Percentiles rank a stretch among this genome's conserved stretches.
phyloP scores from a whole-genome alignment of 192 early-diverging fungal genomes.

The Coemansia sp. region DNA sequence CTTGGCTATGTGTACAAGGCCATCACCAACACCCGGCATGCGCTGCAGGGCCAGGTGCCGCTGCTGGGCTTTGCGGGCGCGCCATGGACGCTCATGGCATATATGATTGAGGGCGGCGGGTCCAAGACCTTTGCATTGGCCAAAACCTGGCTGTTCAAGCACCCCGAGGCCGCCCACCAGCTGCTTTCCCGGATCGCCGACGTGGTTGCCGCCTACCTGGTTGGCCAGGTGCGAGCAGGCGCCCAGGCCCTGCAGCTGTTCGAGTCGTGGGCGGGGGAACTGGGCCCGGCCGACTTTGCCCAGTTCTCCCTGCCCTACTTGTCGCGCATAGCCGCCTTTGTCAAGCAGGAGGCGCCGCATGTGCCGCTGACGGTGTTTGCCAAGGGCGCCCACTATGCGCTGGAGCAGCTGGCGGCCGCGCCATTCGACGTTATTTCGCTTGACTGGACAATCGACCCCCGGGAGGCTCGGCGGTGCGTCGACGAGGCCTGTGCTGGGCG shows the following conservation, averaged over 20 bases:
- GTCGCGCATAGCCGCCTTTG: conserved; percentile 70
- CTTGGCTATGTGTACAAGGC: conserved; percentile 92
- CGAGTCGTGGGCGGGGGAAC: conserved; percentile 95
- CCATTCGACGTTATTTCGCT: conserved; percentile 85
- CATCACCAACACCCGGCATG: conserved; percentile 86
- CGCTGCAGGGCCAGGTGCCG: conserved; percentile 81
- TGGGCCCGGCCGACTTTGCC: conserved; percentile 76
- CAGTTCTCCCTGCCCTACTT: conserved; percentile 90
- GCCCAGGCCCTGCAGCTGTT: conserved; percentile 98
- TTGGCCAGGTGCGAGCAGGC: conserved; percentile 93
- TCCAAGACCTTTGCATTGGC: conserved; percentile 87
- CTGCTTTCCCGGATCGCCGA: conserved; percentile 81
- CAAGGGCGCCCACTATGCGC: conserved; percentile 85
- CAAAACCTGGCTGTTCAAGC: conserved; percentile 85
- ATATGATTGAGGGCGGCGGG: conserved; percentile 98
- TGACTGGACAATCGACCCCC: conserved; percentile 87
- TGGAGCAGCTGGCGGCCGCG: conserved; percentile 64
- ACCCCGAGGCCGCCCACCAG: conserved; percentile 70
- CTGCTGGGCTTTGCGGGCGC: conserved; percentile 95
- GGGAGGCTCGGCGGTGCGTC: conserved; percentile 22
- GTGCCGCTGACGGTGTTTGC: conserved; percentile 95
- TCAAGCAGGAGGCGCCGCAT: conserved; percentile 59
- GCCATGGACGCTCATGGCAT: conserved; percentile 98
- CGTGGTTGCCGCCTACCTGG: conserved; percentile 79
- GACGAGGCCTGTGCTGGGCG: conserved; percentile 9